These are phyloP conservation scores for Aspergillus homomorphus DNA, from an alignment of 495 filamentous ascomycete genomes.

Conservation along the genomic window DNA sequence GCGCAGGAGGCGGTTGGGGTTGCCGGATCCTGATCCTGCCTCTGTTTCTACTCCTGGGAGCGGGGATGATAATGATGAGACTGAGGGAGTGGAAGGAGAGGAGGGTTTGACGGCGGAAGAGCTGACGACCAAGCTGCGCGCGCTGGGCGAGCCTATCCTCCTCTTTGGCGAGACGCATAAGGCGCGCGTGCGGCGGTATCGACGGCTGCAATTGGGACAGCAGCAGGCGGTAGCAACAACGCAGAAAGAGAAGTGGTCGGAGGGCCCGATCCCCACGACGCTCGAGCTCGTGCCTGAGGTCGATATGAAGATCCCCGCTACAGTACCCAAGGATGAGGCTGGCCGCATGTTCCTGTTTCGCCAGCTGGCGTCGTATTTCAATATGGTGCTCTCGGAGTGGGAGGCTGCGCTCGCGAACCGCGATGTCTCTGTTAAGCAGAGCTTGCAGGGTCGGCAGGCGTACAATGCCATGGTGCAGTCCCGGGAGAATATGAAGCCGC, in stretches of 20 bases:
- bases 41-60: too few relatives aligned
- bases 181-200: constrained; percentile 66
- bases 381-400: constrained; percentile 89
- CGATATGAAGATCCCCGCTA: constrained; percentile 76
- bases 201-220: constrained; percentile 34
- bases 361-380: constrained; percentile 90
- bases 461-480: constrained; percentile 75
- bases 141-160: constrained; percentile 64
- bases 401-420: constrained; percentile 70
- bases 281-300: constrained; percentile 72
- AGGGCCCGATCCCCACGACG: constrained; percentile 66
- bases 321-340: constrained; percentile 54
- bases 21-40: constrained; percentile 76
- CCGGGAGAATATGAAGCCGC: constrained; percentile 78
- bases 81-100: constrained; percentile 40
- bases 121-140: constrained; percentile 63
- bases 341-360: constrained; percentile 68
- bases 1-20: constrained; percentile 56
- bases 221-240: constrained; percentile 18
- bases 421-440: constrained; percentile 59
- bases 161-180: constrained; percentile 84
- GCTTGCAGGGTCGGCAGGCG: constrained; percentile 73
- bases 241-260: constrained; percentile 52
- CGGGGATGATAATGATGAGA: constrained; percentile 32
- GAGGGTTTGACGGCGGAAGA: constrained; percentile 73